Percentiles rank a stretch among this genome's conserved stretches.
Conservation (phyloP, 805 yeast genomes). For the Suhomyces prunicola region DNA sequence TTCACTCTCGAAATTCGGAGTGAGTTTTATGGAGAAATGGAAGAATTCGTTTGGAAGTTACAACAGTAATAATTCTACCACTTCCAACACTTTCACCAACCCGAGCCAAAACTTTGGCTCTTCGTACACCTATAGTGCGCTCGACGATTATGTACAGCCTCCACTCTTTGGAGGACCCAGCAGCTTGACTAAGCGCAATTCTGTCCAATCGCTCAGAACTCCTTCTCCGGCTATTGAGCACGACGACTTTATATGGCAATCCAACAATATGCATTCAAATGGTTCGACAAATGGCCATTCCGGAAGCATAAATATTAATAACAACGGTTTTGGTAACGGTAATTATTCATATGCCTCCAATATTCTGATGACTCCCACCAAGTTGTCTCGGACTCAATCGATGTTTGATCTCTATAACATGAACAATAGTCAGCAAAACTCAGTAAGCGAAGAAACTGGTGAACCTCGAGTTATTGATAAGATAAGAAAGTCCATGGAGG, state of each 20-base stretch:
- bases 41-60: conserved; percentile 27
- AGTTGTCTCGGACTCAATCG: conserved; percentile 34
- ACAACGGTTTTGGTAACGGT: not conserved
- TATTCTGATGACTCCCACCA: conserved; percentile 12
- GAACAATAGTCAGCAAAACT: not conserved
- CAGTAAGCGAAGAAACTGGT: not conserved
- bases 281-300: conserved; percentile 1
- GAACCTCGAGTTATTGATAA: not conserved
- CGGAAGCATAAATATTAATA: not conserved
- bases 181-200: conserved; percentile 19
- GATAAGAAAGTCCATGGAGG: conserved; percentile 3
- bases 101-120: not conserved
- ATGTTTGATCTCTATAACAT: conserved; percentile 25
- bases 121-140: conserved; percentile 1
- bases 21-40: conserved; percentile 47
- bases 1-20: conserved; percentile 39
- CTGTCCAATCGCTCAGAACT: conserved; percentile 30
- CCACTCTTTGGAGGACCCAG: conserved; percentile 11
- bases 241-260: conserved; percentile 27
- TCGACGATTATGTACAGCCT: conserved; percentile 10
- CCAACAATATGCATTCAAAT: not conserved
- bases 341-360: not conserved
- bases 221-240: conserved; percentile 36
- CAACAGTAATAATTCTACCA: conserved; percentile 4
- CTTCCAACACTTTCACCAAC: not conserved